phyloP scores from a whole-genome alignment of 176 grass and related monocot species.

The Stipa capillata region DNA sequence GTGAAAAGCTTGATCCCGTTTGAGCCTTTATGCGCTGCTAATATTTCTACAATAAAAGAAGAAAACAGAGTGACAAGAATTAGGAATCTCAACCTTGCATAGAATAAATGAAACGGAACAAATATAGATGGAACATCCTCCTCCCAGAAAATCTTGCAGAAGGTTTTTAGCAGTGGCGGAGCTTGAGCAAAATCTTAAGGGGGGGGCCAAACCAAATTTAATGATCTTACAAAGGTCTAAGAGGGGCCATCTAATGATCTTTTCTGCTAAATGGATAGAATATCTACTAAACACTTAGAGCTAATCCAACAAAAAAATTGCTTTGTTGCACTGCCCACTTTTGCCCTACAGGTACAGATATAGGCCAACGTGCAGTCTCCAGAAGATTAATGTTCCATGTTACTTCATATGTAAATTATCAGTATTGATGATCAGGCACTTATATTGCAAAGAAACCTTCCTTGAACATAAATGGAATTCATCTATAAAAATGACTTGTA shows the following conservation, averaged over 20 bases:
- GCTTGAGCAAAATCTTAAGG: no score
- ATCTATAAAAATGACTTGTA: neutral
- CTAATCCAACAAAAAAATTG: no score
- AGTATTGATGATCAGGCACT: neutral
- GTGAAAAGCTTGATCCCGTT: constrained; percentile 11
- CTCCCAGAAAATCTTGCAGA: no score
- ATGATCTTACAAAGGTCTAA: constrained; percentile 7
- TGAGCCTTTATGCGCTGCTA: constrained; percentile 23
- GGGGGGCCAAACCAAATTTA: no score
- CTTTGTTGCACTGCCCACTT: no score
- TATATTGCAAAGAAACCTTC: neutral
- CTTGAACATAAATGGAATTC: neutral
- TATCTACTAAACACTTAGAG: no score
- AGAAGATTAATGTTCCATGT: neutral
- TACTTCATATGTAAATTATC: neutral
- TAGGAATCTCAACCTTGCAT: neutral
- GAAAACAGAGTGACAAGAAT: neutral
- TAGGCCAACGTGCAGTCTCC: neutral
- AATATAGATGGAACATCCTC: neutral
- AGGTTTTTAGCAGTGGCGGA: neutral
- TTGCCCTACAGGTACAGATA: neutral
- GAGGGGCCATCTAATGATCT: no score
- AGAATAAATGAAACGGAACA: neutral
- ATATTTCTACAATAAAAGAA: constrained; percentile 23
- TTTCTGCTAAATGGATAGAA: no score